These are phyloP conservation scores for Primulina eburnea DNA, from an alignment of 257 asterid genomes.

Conservation along the genomic window DNA sequence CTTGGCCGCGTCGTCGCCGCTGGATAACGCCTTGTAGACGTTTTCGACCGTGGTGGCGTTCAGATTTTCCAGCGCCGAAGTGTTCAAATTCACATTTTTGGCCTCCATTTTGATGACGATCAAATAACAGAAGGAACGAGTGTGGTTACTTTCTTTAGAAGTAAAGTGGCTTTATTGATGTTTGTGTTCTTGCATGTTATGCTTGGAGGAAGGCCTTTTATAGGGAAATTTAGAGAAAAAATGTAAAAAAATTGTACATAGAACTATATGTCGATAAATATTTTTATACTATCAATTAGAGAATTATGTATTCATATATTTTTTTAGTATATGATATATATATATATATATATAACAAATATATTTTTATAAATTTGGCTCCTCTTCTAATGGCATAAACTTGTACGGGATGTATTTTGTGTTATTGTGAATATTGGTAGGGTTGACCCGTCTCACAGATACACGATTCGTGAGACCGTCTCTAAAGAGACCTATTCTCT, in stretches of 20 bases:
- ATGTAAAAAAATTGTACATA: no score
- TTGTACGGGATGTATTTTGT: no score
- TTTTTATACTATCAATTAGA: not conserved
- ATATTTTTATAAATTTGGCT: not conserved
- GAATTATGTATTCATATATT: not conserved
- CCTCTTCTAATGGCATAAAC: no score
- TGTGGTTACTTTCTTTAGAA: not conserved
- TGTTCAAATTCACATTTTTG: constrained; percentile 5
- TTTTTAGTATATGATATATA: not conserved
- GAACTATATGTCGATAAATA: not conserved
- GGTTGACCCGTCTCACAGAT: no score
- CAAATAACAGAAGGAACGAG: not conserved
- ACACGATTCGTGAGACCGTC: no score
- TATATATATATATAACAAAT: not conserved
- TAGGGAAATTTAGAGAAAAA: not conserved
- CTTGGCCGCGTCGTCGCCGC: constrained; percentile 30
- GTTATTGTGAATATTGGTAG: no score
- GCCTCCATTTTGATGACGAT: constrained; percentile 30
- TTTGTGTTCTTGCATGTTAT: constrained; percentile 14
- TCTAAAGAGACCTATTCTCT: no score
- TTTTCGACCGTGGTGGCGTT: constrained; percentile 44
- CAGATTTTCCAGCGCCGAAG: constrained; percentile 25
- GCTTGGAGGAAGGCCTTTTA: constrained; percentile 21
- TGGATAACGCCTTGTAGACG: constrained; percentile 57
- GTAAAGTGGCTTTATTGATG: not conserved